Evolutionary conservation across 257 asterid genomes (phyloP).

Genomic region (Solanum sitiens): DNA sequence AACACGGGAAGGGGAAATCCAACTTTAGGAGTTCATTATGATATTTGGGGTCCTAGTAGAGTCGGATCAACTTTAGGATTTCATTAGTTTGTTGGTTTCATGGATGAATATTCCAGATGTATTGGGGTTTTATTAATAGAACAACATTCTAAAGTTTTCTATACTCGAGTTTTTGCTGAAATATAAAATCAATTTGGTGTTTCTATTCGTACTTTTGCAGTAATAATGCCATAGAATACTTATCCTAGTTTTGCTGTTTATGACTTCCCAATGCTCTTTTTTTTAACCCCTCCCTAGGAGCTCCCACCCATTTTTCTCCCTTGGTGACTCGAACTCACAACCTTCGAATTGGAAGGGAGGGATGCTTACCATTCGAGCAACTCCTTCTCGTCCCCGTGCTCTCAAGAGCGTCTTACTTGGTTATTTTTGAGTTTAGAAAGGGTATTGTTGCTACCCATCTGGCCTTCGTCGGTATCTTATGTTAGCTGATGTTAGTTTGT

Average conservation of each 20-base stretch:
- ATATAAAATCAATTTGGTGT: not conserved
- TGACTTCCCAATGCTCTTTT: not conserved
- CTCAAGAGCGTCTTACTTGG: not conserved
- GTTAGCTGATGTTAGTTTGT: not conserved
- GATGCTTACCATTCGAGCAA: not conserved
- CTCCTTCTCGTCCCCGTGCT: not conserved
- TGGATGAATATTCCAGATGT: not conserved
- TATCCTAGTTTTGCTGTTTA: not conserved
- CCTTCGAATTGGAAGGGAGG: not conserved
- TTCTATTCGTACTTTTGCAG: not conserved
- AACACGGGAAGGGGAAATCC: not conserved
- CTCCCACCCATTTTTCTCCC: not conserved
- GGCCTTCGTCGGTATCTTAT: not conserved
- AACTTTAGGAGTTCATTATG: not conserved
- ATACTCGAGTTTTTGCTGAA: not conserved
- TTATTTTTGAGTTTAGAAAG: not conserved
- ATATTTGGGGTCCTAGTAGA: not conserved
- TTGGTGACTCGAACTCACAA: not conserved
- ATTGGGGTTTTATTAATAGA: not conserved
- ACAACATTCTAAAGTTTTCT: not conserved
- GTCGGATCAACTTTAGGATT: not conserved
- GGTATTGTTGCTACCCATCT: not conserved
- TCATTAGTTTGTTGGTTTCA: not conserved
- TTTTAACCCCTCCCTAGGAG: not conserved
- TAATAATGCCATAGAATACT: not conserved